phyloP scores from a whole-genome alignment of 495 filamentous ascomycete species.

The Daldinia bambusicola region DNA sequence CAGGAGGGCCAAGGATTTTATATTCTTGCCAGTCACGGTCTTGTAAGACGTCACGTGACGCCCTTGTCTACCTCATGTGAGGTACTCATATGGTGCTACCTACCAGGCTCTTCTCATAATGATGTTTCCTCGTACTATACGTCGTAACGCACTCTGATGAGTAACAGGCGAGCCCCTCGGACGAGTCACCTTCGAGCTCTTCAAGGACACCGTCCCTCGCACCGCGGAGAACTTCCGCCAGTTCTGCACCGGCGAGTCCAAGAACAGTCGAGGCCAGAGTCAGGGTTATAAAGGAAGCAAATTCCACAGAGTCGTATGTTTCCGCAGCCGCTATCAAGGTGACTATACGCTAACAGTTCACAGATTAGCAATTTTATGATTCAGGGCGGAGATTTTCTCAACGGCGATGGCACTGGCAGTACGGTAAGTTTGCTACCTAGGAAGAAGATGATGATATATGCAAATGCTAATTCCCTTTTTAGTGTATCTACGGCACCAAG shows the following conservation, averaged over 20 bases:
- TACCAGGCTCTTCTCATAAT: background rate
- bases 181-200: slow-evolving; percentile 93
- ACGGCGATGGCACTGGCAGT: slow-evolving; percentile 90
- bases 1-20: background rate
- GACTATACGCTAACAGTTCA: slow-evolving; percentile 6
- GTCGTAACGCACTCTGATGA: slow-evolving; percentile 11
- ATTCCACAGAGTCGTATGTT: slow-evolving; percentile 91
- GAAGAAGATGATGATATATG: background rate
- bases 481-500: slow-evolving; percentile 82
- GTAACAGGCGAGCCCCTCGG: slow-evolving; percentile 84
- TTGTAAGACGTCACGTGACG: slow-evolving; percentile 33
- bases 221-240: slow-evolving; percentile 98
- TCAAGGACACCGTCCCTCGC: slow-evolving; percentile 80
- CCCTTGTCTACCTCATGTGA: background rate
- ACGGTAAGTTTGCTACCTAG: slow-evolving; percentile 53
- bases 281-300: slow-evolving; percentile 94
- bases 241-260: slow-evolving; percentile 95
- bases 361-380: slow-evolving; percentile 97
- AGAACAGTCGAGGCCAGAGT: slow-evolving; percentile 79
- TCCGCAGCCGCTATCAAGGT: background rate
- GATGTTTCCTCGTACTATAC: background rate
- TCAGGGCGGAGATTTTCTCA: slow-evolving; percentile 96
- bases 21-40: background rate
- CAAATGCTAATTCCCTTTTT: slow-evolving; percentile 11
- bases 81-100: background rate